Evolutionary conservation across 768 basidiomycete species (phyloP).

Genomic region (Tremella fuciformis): DNA sequence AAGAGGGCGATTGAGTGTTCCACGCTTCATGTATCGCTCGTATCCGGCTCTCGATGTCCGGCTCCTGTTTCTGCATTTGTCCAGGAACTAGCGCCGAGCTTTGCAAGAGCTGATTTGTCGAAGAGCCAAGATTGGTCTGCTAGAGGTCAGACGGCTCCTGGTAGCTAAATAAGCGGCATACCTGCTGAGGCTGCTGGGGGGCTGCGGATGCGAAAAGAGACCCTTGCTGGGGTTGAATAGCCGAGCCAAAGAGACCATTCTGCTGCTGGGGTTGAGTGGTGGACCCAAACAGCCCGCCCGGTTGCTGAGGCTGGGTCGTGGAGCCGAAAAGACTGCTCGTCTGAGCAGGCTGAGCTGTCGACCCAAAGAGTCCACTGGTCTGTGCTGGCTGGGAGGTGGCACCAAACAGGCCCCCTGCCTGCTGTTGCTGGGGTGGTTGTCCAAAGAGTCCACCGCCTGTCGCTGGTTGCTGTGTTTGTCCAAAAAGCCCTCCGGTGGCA

Average conservation of each 20-base stretch:
- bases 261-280: conserved; percentile 18
- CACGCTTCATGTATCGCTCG: conserved; percentile 44
- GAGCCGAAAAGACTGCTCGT: conserved; percentile 31
- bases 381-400: conserved; percentile 11
- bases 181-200: conserved; percentile 12
- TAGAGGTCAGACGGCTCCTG: conserved; percentile 3
- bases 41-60: conserved; percentile 45
- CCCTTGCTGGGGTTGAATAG: conserved; percentile 13
- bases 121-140: background rate
- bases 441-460: conserved; percentile 22
- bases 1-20: conserved; percentile 39
- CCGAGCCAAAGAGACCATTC: conserved; percentile 22
- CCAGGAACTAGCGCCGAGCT: conserved; percentile 5
- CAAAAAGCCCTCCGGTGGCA: conserved; percentile 1
- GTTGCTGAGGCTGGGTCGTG: conserved; percentile 10
- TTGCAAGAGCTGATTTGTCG: conserved; percentile 1
- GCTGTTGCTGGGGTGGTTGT: conserved; percentile 1
- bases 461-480: background rate
- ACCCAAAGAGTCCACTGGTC: conserved; percentile 21
- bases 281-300: conserved; percentile 18
- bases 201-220: conserved; percentile 31
- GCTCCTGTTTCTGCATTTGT: conserved; percentile 25
- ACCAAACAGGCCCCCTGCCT: conserved; percentile 16
- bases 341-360: conserved; percentile 17
- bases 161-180: background rate